Evolutionary conservation across 306 rosid species (phyloP), one percentile per base, ranked within the genome.

Genomic region (Fragaria nilgerrensis): DNA sequence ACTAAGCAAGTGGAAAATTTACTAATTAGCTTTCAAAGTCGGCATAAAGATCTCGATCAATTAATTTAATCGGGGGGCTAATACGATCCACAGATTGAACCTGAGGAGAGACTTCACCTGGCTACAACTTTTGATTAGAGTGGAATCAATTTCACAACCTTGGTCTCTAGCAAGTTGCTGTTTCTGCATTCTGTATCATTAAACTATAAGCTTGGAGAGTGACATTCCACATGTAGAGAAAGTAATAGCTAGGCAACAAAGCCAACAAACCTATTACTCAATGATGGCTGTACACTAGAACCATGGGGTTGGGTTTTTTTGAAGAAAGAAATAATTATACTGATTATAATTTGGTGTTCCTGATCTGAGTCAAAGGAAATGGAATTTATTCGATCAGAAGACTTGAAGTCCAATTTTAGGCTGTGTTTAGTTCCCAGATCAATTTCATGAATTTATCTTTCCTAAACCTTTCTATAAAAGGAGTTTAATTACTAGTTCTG

Each of bases 1-100:
- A 85, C 80, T 78, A 80, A 47, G 68, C 58, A 49, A 79, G 77
- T 85, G 78, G 76, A 74, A 27, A 65, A 65, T 7, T 72, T 68
- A 17, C 36, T 50, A 52, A 32, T 74, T 70, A 45, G 67, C 43
- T 74, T 70, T 72, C 2, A 49, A 37, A 79, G 86, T 77, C 71
- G 71, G 79, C 62, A 11, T 64, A 69, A 74, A 77, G 43, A 48
- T 44, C 41, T 48, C 8, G 62, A 3, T 72, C 25, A 22, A 69
- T 77, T 74, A 69, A 23, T 49, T 70, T 74, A 65, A 59, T 70
- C 2, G 2, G 9, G 8, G 62, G 56, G 41, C 70, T 45, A 74
- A 49, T 43, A 58, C 52, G 16, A 43, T 29, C 63, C 68, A 64
- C 63, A 50, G 39, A 44, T 61, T 27, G 41, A 79, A 67, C 16